phyloP scores from a whole-genome alignment of 2,329 filamentous ascomycete genomes.

The Erysiphe neolycopersici region DNA sequence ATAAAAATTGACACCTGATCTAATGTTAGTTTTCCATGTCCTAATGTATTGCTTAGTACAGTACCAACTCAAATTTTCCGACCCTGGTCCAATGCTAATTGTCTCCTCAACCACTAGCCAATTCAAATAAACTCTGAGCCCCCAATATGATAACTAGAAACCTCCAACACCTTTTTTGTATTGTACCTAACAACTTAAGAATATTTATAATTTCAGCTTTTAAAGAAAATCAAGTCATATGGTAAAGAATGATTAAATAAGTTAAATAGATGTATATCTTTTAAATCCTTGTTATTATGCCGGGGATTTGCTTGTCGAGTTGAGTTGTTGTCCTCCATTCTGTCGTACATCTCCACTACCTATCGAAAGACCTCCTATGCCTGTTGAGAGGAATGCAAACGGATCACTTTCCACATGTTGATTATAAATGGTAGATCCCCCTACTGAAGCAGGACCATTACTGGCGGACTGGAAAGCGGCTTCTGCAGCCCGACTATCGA shows the following conservation, averaged over 20 bases:
- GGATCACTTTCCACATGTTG: slow-evolving; percentile 40
- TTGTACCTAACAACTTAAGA: slow-evolving; percentile 11
- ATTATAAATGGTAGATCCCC: slow-evolving; percentile 43
- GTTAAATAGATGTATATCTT: slow-evolving; percentile 7
- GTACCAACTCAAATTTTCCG: background rate
- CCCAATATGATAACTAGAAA: slow-evolving; percentile 9
- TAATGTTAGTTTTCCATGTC: background rate
- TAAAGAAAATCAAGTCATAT: slow-evolving; percentile 9
- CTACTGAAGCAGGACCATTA: slow-evolving; percentile 53
- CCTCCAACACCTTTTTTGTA: slow-evolving; percentile 10
- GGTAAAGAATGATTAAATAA: slow-evolving; percentile 9
- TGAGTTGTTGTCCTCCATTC: slow-evolving; percentile 22
- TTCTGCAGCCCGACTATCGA: slow-evolving; percentile 82
- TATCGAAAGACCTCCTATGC: slow-evolving; percentile 47
- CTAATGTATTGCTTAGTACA: background rate
- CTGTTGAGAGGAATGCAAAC: slow-evolving; percentile 52
- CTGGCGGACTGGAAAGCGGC: slow-evolving; percentile 78
- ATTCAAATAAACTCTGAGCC: slow-evolving; percentile 5
- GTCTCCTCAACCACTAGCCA: slow-evolving; percentile 3
- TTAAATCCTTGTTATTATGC: slow-evolving; percentile 8
- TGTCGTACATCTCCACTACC: slow-evolving; percentile 35
- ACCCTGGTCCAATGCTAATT: slow-evolving; percentile 1
- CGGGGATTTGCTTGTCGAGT: slow-evolving; percentile 14
- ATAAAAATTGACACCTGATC: slow-evolving; percentile 4
- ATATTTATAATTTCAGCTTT: slow-evolving; percentile 9